Conservation (phyloP, 2,329 filamentous ascomycete genomes). For the Zalaria sp. region DNA sequence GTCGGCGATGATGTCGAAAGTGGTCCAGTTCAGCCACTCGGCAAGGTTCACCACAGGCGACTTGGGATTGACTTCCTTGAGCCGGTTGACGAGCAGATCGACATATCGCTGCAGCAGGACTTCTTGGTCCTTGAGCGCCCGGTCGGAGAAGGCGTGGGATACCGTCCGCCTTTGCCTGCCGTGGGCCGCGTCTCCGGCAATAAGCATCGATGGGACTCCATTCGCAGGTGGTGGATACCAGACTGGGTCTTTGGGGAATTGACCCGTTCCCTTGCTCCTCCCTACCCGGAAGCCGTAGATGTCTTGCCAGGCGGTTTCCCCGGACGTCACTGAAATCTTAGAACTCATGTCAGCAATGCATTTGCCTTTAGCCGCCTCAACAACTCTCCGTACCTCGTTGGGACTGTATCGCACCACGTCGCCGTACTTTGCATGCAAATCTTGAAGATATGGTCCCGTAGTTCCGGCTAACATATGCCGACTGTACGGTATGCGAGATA, state of each 20-base stretch:
- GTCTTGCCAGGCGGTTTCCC: slow-evolving; percentile 28
- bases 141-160: slow-evolving; percentile 27
- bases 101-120: slow-evolving; percentile 23
- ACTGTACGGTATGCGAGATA: slow-evolving; percentile 19
- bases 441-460: slow-evolving; percentile 3
- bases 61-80: slow-evolving; percentile 10
- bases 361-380: no score
- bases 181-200: slow-evolving; percentile 16
- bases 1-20: slow-evolving; percentile 25
- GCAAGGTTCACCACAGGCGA: slow-evolving; percentile 11
- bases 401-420: slow-evolving; percentile 27
- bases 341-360: not conserved
- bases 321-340: slow-evolving; percentile 25
- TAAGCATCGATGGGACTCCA: slow-evolving; percentile 15
- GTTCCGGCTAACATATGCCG: slow-evolving; percentile 14
- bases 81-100: slow-evolving; percentile 22
- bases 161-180: slow-evolving; percentile 22
- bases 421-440: slow-evolving; percentile 26
- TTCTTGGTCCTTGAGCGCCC: slow-evolving; percentile 27
- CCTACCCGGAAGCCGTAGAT: slow-evolving; percentile 27
- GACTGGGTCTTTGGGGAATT: slow-evolving; percentile 21
- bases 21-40: slow-evolving; percentile 21
- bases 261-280: slow-evolving; percentile 19
- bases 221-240: slow-evolving; percentile 21
- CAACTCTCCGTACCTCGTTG: slow-evolving; percentile 14